A percentile compares a stretch with the other conserved stretches of the same genome.
Conservation (phyloP, 2,329 filamentous ascomycete species). For the Ampelomyces quisqualis region DNA sequence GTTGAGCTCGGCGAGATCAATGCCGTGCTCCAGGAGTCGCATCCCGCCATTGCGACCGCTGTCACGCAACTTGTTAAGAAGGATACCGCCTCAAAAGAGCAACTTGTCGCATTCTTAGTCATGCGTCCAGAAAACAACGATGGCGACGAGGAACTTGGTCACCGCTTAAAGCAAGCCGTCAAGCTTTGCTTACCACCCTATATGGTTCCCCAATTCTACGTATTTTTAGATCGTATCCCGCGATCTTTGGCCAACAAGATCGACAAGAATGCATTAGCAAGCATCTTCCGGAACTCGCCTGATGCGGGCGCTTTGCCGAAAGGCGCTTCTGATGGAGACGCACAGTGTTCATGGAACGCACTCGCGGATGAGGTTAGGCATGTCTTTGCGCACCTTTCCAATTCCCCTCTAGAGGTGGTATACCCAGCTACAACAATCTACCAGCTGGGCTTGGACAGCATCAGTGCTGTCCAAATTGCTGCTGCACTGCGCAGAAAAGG, state of each 20-base stretch:
- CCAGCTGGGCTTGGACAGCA: conserved; percentile 86
- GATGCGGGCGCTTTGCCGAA: conserved; percentile 7
- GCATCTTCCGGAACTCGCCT: conserved; percentile 29
- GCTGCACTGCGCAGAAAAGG: conserved; percentile 63
- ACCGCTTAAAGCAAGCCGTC: conserved; percentile 18
- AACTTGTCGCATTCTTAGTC: conserved; percentile 42
- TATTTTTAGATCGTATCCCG: conserved; percentile 38
- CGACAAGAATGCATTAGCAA: conserved; percentile 39
- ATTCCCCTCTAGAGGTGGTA: conserved; percentile 54
- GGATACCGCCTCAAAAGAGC: conserved; percentile 28
- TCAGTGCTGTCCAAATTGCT: conserved; percentile 79
- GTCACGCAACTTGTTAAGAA: conserved; percentile 37
- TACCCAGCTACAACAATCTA: conserved; percentile 70
- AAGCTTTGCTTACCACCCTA: conserved; percentile 36
- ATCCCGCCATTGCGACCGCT: conserved; percentile 25
- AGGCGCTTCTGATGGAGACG: conserved; percentile 1
- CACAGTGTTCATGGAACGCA: conserved; percentile 49
- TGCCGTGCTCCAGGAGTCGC: conserved; percentile 26
- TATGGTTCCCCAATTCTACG: conserved; percentile 43
- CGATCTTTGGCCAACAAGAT: conserved; percentile 46
- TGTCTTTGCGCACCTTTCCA: conserved; percentile 61
- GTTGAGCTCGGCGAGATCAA: conserved; percentile 45
- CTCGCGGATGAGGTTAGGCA: conserved; percentile 57
- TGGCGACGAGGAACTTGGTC: conserved; percentile 19
- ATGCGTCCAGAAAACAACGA: conserved; percentile 1